Conservation (phyloP, 208 protist genomes). For the Novymonas esmeraldas region DNA sequence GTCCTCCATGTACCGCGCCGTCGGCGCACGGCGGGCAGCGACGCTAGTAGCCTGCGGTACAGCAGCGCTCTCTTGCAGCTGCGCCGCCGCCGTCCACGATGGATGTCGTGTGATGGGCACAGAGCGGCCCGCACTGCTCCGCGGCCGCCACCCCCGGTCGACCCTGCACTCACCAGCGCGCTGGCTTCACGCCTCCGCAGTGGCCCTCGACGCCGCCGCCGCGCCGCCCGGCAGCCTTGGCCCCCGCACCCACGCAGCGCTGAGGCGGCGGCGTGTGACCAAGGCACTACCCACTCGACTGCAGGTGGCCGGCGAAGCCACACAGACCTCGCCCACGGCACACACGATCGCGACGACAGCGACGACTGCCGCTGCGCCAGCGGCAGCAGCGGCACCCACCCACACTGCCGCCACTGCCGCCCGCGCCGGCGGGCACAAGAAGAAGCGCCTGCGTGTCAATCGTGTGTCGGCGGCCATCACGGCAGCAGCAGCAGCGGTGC, state of each 20-base stretch:
- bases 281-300: constrained; percentile 16
- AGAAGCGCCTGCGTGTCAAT: not conserved
- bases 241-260: not conserved
- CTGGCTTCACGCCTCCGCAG: constrained; percentile 11
- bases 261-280: constrained; percentile 28
- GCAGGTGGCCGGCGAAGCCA: not conserved
- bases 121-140: too few relatives aligned
- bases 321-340: not conserved
- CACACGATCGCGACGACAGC: not conserved
- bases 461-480: not conserved
- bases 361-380: too few relatives aligned
- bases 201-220: not conserved
- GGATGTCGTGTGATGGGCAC: not conserved
- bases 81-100: not conserved
- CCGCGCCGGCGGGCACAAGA: not conserved
- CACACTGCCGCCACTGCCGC: not conserved
- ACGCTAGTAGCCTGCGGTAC: constrained; percentile 1
- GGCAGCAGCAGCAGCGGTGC: not conserved
- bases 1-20: constrained; percentile 33
- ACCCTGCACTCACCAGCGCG: constrained; percentile 17
- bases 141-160: not conserved
- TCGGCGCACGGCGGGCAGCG: constrained; percentile 5
- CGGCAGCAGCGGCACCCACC: not conserved
- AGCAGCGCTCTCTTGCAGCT: not conserved
- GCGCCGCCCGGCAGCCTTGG: not conserved